Evolutionary conservation across 257 asterid genomes (phyloP), one percentile per base, ranked within the genome.

Genomic region (Solanum virginianum): DNA sequence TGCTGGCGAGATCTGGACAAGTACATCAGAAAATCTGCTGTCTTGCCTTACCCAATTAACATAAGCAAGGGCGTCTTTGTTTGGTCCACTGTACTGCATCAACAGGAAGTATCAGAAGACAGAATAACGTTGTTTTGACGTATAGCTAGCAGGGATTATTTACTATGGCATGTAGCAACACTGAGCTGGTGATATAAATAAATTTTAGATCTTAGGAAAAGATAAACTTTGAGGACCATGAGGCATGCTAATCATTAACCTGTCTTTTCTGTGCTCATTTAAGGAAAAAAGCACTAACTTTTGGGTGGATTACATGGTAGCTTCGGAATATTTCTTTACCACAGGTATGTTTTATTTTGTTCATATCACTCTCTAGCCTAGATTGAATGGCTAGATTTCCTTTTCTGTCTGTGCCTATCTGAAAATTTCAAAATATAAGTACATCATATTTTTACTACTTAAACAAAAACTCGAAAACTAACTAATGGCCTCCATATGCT

Each of bases 51-150:
- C 91, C 98, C 98, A 96, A 84, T 90, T 90, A 83, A 91, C 92
- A 85, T 95, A 96, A 18, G 97, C 95, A 15, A 93, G 87, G 79
- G 98, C 98, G 87, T 96, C 99, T 88, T 86, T 90, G 39, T 92
- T 86, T 22, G 99, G 99, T 41, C 99, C 99, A 88, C 99, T 96
- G 93, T 92, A 96, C 99, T 96, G 99, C 92, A 92, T 83, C 75
- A 82, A 82, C 83, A 84, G 29, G 84, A 88, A 87, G 85, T 29
- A 11, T 89, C 47, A 65, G 84, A 85, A 43, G 68, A 75, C 86
- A 26, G 32, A 80, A 83, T 39, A 59, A 79, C 18, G 83, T 74
- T 53, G 82, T 69, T 32, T 54, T 43, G 39, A 49, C 54, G 43
- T 7, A 13, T 18, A 79, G 63, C 24, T 54, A 16, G 69, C 81